Conservation (phyloP, 352 stramenopile genomes). For the Globisporangium canariense region DNA sequence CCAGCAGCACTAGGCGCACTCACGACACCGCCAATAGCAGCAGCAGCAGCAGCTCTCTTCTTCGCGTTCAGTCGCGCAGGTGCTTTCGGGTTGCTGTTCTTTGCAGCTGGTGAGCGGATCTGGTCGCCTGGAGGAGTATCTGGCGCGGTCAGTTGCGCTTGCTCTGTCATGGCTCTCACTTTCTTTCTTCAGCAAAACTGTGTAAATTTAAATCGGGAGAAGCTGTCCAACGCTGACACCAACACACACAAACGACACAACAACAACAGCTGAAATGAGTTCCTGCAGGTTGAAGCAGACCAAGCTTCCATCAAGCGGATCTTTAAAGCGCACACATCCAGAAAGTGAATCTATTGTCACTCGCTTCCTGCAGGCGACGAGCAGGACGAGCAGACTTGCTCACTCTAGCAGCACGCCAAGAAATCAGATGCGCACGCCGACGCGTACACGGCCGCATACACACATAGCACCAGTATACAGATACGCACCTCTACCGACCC, state of each 20-base stretch:
- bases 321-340: neutral
- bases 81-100: constrained; percentile 34
- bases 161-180: constrained; percentile 24
- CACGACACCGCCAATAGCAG: constrained; percentile 6
- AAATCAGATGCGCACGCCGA: neutral
- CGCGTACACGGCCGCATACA: neutral
- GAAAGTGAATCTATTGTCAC: neutral
- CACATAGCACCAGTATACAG: neutral
- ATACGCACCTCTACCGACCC: neutral
- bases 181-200: constrained; percentile 3
- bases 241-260: neutral
- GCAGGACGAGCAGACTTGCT: neutral
- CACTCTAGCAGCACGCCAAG: neutral
- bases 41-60: constrained; percentile 24
- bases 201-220: neutral
- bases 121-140: constrained; percentile 26
- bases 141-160: constrained; percentile 15
- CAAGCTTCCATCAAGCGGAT: neutral
- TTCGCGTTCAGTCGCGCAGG: constrained; percentile 42
- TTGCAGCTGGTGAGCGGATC: constrained; percentile 35
- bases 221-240: neutral
- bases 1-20: constrained; percentile 18
- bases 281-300: too few species aligned
- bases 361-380: neutral
- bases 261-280: neutral